Evolutionary conservation across 2,329 filamentous ascomycete genomes (phyloP), one percentile per base, ranked within the genome.

Genomic region (Colletotrichum nymphaeae): DNA sequence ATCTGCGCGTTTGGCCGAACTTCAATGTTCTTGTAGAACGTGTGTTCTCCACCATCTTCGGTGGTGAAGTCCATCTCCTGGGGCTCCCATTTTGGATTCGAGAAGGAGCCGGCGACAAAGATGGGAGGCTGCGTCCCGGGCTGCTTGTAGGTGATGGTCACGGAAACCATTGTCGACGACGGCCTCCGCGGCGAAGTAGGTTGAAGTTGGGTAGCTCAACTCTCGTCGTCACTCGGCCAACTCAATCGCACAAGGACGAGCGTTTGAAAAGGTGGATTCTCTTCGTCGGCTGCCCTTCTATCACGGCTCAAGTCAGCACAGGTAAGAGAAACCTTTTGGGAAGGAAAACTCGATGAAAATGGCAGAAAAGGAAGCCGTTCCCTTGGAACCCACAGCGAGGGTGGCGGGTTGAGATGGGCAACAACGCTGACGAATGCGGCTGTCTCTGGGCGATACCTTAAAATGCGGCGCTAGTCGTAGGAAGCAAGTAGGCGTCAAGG

Each of bases 21-120:
- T 46, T 86, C 80, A 57, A 94, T 85, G 1, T 86, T 81, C 71
- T 90, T 90, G 56, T 82, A 85, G 79, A 93, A 95, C 14, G 87
- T 79, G 71, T 90, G 83, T 67, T 91, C 84, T n/a, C 87, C 88
- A 46, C 87, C 83, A 4, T 86, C 82, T 11, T 87, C 85, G 35
- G 84, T 83, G 4, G 84, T 84, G 70, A 82, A 85, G 11, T 88
- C 81, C 92, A 95, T 94, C 82, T 94, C 91, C 59, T 89, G 83
- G 1, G 89, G 88, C 53, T 89, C 80, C 93, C 93, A 95, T 84
- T 87, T 84, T 22, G 92, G 91, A 32, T 89, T 82, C 24, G 91
- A 91, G 78, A 95, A 92, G 26, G 90, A 90, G 19, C 92, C 93
- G 12, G 92, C 92, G 7, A 95, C 84, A 78, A 88, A 95, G 66